Evolutionary conservation across 768 basidiomycete genomes (phyloP), one percentile per base, ranked within the genome.

Genomic region (Strobilomyces echinocephalus): DNA sequence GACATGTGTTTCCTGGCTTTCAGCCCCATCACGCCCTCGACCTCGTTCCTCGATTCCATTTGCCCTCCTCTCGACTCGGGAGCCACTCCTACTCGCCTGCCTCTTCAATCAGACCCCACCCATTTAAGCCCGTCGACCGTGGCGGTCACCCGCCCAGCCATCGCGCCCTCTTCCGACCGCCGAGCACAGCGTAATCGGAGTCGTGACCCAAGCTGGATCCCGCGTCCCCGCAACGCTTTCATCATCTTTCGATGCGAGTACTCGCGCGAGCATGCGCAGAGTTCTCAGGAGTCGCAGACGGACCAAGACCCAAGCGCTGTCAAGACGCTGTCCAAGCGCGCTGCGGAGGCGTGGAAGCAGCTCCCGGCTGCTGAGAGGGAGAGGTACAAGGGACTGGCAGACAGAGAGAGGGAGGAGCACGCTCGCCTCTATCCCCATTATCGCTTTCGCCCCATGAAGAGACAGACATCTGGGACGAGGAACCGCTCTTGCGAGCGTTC

Each of bases 231-330:
- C 2, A 87, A 87, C 55, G 74, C 82, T 41, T 87, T 87, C 69
- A 85, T 87, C 66, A 79, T 87, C 49, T 87, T 87, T 71, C 83
- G 85, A 31, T 83, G 84, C 61, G 78, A 84, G 56, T 87, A 79
- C 62, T 76, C 78, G 58, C 76, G 68, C 60, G 71, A 72, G 54
- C 75, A 81, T 63, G 66, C 68, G 69, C 70, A 75, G 40, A 33
- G 49, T 3, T 40, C 50, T 20, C 71, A 73, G 40, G 73, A 74
- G 5, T 67, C 72, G 14, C 66, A 73, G 28, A 71, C 72, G 33
- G 50, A 63, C 8, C 39, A 56, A 10, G 63, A 62, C 39, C 15
- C 52, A 10, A 42, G 54, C 36, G 15, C 52, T 12, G 30, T 30
- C 54, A 81, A 82, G 65, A 77, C 80, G 2, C 77, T 92, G 36